phyloP scores from a whole-genome alignment of 345 rosid species.

The Pistacia vera region DNA sequence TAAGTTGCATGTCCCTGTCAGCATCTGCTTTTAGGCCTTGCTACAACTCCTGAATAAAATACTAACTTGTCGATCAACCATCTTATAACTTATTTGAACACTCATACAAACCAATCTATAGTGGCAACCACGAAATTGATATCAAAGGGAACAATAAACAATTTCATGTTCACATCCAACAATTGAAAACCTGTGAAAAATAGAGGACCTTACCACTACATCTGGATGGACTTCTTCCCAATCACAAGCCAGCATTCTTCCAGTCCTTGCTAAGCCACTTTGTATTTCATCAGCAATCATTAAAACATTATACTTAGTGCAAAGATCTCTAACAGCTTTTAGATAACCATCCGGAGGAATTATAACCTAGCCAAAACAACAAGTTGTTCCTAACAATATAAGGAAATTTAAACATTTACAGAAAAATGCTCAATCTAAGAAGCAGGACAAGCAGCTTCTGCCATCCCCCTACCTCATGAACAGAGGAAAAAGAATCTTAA shows the following conservation, averaged over 20 bases:
- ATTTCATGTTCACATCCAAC: background rate
- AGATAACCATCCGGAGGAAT: slow-evolving; percentile 89
- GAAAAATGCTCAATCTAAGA: background rate
- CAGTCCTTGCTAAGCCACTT: slow-evolving; percentile 87
- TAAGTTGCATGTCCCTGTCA: background rate
- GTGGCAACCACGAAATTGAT: background rate
- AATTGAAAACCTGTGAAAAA: slow-evolving; percentile 2
- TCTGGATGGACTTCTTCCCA: slow-evolving; percentile 96
- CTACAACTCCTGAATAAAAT: background rate
- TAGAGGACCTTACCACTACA: slow-evolving; percentile 62
- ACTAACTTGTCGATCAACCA: background rate
- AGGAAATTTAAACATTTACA: background rate
- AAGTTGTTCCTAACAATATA: slow-evolving; percentile 4
- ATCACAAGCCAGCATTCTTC: slow-evolving; percentile 91
- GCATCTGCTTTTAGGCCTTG: background rate
- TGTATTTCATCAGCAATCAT: slow-evolving; percentile 99
- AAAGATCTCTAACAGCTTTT: slow-evolving; percentile 80
- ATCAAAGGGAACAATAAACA: background rate
- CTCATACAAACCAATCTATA: no score
- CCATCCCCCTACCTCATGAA: background rate
- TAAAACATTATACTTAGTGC: slow-evolving; percentile 71
- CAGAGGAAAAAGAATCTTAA: background rate
- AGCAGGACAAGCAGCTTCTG: slow-evolving; percentile 6
- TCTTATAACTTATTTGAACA: background rate
- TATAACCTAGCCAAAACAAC: slow-evolving; percentile 49